Evolutionary conservation across 352 stramenopile genomes (phyloP), one percentile per base, ranked within the genome.

Genomic region (Globisporangium cystogenes): DNA sequence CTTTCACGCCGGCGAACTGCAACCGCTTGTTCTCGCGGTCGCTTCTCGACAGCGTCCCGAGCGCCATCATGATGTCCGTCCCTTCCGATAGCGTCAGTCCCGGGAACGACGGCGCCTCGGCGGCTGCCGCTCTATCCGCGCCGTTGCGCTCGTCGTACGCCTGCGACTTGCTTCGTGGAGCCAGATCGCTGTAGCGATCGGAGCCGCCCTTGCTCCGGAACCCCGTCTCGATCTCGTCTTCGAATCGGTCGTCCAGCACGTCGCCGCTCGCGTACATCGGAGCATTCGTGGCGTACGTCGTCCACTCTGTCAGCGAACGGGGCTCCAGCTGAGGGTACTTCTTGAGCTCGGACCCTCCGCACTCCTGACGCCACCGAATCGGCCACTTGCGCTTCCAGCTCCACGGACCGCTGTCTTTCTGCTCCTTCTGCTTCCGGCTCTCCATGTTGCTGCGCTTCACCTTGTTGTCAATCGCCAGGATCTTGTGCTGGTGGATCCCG

Each of bases 331-430:
- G 65, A 2, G 75, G 63, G 55, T 87, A 90, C 23, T 70, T 74
- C 47, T 65, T 76, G 41, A 88, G 76, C 46, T 87, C 78, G 31
- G 85, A 84, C 18, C 67, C 65, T 10, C 78, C 80, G 53, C 79
- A 92, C 57, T 94, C 84, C 52, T 88, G 69, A 49, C 84, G 71
- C 84, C 84, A 94, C 51, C 62, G 71, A 55, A 92, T 58, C 24
- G 77, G 74, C 76, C 77, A 92, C 20, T 65, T 74, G 33, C 64
- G 60, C 59, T 77, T 77, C 18, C 62, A 60, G 15, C 65, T 67
- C 33, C 59, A 63, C 16, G 58, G 39, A 20, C 51, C 55, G 5
- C 62, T 61, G 27, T 75, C 58, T 49, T 73, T 66, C 1, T 74
- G 54, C 15, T 59, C 51, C 45, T 72, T 64, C 23, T 77, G 61